phyloP scores from a whole-genome alignment of 2,329 filamentous ascomycete genomes.

The Colletotrichum lini region DNA sequence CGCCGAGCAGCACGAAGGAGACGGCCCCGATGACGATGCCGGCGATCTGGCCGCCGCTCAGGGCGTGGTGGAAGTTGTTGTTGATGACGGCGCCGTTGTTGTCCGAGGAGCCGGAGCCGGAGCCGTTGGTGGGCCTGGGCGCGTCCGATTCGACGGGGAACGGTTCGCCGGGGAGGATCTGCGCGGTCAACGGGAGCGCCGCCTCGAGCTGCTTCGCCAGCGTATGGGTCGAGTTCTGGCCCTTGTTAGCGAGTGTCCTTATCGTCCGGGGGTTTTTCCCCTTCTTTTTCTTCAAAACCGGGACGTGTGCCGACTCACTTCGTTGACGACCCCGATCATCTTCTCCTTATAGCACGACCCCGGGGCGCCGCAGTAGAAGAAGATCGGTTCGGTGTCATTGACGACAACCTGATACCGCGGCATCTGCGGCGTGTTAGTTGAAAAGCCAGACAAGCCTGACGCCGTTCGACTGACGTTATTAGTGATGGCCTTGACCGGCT shows the following conservation, averaged over 20 bases:
- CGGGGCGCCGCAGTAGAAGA: slow-evolving; percentile 79
- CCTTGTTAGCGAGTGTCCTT: slow-evolving; percentile 31
- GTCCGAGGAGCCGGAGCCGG: slow-evolving; percentile 20
- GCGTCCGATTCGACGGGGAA: slow-evolving; percentile 64
- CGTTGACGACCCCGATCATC: slow-evolving; percentile 85
- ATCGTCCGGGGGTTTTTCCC: too few relatives aligned
- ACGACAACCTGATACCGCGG: slow-evolving; percentile 62
- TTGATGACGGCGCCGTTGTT: slow-evolving; percentile 35
- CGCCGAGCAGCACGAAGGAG: slow-evolving; percentile 59
- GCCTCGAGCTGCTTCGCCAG: slow-evolving; percentile 62
- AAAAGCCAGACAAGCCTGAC: neutral
- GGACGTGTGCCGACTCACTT: slow-evolving; percentile 57
- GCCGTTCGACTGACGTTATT: slow-evolving; percentile 56
- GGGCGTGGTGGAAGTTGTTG: slow-evolving; percentile 33
- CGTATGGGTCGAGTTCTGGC: slow-evolving; percentile 62
- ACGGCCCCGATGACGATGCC: slow-evolving; percentile 70
- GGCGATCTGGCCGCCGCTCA: slow-evolving; percentile 66
- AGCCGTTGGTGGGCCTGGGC: slow-evolving; percentile 36
- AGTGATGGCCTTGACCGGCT: slow-evolving; percentile 61
- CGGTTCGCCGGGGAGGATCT: slow-evolving; percentile 69
- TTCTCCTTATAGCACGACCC: slow-evolving; percentile 74
- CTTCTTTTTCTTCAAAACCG: too few relatives aligned
- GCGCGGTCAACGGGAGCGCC: slow-evolving; percentile 63
- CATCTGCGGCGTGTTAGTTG: slow-evolving; percentile 57
- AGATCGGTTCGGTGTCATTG: slow-evolving; percentile 75